phyloP scores from a whole-genome alignment of 305 asterid species.

The Fraxinus velutina region DNA sequence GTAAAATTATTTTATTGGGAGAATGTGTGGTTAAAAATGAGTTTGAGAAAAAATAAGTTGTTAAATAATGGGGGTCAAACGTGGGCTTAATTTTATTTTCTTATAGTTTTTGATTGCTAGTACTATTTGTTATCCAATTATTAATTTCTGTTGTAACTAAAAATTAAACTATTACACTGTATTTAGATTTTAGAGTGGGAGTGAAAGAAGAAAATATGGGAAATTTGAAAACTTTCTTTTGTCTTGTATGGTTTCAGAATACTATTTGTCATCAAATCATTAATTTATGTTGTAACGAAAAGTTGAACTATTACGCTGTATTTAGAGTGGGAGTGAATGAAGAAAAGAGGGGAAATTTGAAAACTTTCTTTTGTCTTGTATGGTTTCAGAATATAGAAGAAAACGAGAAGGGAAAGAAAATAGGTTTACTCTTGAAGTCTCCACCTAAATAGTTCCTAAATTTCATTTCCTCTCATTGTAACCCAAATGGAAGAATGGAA shows the following conservation, averaged over 20 bases:
- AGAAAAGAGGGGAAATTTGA: neutral
- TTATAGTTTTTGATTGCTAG: neutral
- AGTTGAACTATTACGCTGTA: conserved; percentile 12
- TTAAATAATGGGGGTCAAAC: neutral
- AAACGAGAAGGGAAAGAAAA: neutral
- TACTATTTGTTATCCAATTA: neutral
- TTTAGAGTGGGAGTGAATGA: neutral
- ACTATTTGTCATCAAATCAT: neutral
- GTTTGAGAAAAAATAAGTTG: neutral
- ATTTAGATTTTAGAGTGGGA: neutral
- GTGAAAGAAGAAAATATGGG: neutral
- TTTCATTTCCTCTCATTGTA: neutral
- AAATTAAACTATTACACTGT: conserved; percentile 12
- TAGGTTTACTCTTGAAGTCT: conserved; percentile 4
- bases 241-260: neutral
- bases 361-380: neutral
- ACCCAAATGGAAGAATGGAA: conserved; percentile 5
- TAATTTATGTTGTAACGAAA: neutral
- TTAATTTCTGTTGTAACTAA: neutral
- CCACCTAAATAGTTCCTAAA: neutral
- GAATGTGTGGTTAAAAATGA: neutral
- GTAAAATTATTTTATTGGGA: neutral
- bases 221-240: neutral
- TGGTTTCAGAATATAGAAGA: neutral
- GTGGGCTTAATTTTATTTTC: neutral